These are phyloP conservation scores for Suillus subalutaceus DNA, from an alignment of 768 basidiomycete species.

Conservation along the genomic window DNA sequence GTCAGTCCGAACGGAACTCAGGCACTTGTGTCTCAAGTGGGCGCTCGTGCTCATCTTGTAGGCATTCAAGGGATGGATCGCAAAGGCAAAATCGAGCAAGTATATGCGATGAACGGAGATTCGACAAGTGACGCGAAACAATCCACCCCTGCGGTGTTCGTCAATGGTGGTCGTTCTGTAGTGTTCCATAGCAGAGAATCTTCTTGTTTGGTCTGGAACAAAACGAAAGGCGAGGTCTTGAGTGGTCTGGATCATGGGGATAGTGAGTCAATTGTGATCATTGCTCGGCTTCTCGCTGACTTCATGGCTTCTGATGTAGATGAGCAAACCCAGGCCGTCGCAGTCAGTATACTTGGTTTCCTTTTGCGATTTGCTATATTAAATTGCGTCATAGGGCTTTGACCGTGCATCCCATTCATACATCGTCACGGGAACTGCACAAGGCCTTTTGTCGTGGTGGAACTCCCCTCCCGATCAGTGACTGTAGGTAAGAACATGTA, in stretches of 20 bases:
- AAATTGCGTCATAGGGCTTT: slow-evolving; percentile 41
- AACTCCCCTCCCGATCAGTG: slow-evolving; percentile 28
- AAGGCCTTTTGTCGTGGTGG: slow-evolving; percentile 64
- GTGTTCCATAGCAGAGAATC: slow-evolving; percentile 59
- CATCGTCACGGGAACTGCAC: slow-evolving; percentile 59
- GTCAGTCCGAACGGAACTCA: slow-evolving; percentile 51
- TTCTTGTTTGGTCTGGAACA: slow-evolving; percentile 66
- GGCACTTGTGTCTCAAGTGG: slow-evolving; percentile 54
- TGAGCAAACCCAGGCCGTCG: slow-evolving; percentile 35
- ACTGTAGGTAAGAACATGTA: neutral
- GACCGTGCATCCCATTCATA: slow-evolving; percentile 43
- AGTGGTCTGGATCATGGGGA: slow-evolving; percentile 65
- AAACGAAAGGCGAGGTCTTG: slow-evolving; percentile 50
- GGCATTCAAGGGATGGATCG: slow-evolving; percentile 50
- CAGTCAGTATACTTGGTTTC: slow-evolving; percentile 29
- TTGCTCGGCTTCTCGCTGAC: neutral
- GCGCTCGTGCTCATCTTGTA: slow-evolving; percentile 54
- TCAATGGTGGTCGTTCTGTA: slow-evolving; percentile 52
- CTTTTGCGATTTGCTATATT: slow-evolving; percentile 28
- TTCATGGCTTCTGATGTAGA: slow-evolving; percentile 27
- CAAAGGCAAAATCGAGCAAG: slow-evolving; percentile 55
- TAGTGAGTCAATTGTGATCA: slow-evolving; percentile 39
- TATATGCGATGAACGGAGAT: slow-evolving; percentile 48
- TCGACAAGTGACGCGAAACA: slow-evolving; percentile 31
- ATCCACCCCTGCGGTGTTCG: slow-evolving; percentile 55